Evolutionary conservation across 2,329 filamentous ascomycete genomes (phyloP).

Genomic region (Fusarium sp.): DNA sequence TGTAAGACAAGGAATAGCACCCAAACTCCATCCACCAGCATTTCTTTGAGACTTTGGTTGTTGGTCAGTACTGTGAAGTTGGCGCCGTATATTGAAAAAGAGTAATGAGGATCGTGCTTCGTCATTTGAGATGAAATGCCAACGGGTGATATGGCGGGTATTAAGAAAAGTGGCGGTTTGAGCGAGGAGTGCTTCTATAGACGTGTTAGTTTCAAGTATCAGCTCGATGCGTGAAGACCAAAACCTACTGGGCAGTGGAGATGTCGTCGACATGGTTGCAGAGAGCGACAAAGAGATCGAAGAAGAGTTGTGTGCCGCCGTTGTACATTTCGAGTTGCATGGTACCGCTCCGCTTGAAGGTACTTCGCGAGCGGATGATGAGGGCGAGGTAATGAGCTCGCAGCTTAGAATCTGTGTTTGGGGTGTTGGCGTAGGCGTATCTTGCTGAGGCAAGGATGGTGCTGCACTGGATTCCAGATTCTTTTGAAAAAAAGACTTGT

Average conservation of each 20-base stretch:
- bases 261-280: constrained; percentile 88
- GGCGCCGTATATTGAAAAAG: constrained; percentile 14
- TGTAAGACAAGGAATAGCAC: constrained; percentile 19
- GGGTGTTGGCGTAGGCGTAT: constrained; percentile 89
- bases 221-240: not conserved
- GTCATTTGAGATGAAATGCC: constrained; percentile 29
- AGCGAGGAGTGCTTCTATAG: constrained; percentile 57
- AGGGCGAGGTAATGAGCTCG: constrained; percentile 91
- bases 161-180: constrained; percentile 56
- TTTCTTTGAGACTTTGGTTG: constrained; percentile 35
- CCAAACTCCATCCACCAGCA: constrained; percentile 31
- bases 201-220: not conserved
- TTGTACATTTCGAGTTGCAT: constrained; percentile 96
- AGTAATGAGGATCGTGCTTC: constrained; percentile 34
- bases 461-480: constrained; percentile 83
- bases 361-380: constrained; percentile 87
- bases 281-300: constrained; percentile 92
- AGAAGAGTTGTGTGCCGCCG: constrained; percentile 85
- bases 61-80: constrained; percentile 28
- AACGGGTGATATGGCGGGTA: constrained; percentile 3
- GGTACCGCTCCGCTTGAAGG: constrained; percentile 92
- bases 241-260: constrained; percentile 64
- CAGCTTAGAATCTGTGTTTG: constrained; percentile 89
- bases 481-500: constrained; percentile 50
- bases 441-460: constrained; percentile 89